phyloP scores from a whole-genome alignment of 2,329 filamentous ascomycete species.

The Xylaria sp. region DNA sequence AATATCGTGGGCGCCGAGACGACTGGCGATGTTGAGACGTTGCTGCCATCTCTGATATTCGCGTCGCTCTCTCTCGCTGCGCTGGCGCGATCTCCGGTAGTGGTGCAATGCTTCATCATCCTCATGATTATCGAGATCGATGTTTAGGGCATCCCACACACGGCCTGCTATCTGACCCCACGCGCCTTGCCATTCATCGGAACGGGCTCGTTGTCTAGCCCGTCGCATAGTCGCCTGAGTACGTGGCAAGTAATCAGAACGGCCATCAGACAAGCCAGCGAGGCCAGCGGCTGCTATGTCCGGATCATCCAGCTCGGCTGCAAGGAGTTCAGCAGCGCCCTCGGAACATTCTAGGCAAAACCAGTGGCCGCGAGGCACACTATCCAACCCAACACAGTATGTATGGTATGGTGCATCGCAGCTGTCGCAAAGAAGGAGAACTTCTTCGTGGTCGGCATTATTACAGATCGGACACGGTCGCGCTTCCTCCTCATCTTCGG shows the following conservation, averaged over 20 bases:
- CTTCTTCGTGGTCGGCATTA: constrained; percentile 81
- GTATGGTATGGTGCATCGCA: constrained; percentile 93
- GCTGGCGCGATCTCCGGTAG: constrained; percentile 64
- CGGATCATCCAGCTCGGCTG: constrained; percentile 51
- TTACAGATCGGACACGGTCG: constrained; percentile 88
- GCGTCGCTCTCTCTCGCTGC: constrained; percentile 63
- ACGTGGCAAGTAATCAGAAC: constrained; percentile 59
- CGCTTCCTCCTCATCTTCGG: constrained; percentile 76
- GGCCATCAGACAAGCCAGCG: constrained; percentile 44
- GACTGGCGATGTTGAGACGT: constrained; percentile 82
- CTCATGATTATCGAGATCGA: constrained; percentile 88
- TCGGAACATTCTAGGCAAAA: constrained; percentile 84
- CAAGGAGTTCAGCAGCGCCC: constrained; percentile 59
- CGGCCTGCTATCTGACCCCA: constrained; percentile 74
- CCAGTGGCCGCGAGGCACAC: constrained; percentile 82
- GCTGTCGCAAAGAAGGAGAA: constrained; percentile 88
- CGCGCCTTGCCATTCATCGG: constrained; percentile 87
- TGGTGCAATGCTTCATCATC: constrained; percentile 71
- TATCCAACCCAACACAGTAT: constrained; percentile 86
- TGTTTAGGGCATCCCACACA: constrained; percentile 74
- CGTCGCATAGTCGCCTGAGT: constrained; percentile 69
- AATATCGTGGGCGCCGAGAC: constrained; percentile 78
- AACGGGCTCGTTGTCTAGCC: constrained; percentile 72
- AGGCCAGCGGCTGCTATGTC: constrained; percentile 40
- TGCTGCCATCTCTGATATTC: constrained; percentile 82